phyloP scores from a whole-genome alignment of 2,329 filamentous ascomycete genomes.

The Arthrobotrys musiformis region DNA sequence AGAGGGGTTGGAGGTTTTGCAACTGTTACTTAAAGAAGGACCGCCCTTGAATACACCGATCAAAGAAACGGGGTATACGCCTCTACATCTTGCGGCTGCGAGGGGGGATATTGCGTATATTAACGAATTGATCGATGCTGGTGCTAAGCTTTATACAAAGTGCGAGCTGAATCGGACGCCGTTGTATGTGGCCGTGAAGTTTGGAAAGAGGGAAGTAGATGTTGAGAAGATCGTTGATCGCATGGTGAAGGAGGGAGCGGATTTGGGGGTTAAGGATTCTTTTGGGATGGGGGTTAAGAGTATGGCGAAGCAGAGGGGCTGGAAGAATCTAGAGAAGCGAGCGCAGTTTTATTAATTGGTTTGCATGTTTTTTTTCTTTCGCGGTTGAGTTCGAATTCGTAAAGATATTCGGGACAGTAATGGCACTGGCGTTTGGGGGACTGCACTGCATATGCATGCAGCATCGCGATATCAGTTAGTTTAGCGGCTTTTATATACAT shows the following conservation, averaged over 20 bases:
- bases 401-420: not conserved
- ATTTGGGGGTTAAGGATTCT: slow-evolving; percentile 32
- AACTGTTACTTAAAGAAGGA: slow-evolving; percentile 1
- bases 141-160: slow-evolving; percentile 31
- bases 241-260: slow-evolving; percentile 33
- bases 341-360: not conserved
- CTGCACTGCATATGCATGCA: not conserved
- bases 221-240: slow-evolving; percentile 27
- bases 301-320: slow-evolving; percentile 37
- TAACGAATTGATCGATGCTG: slow-evolving; percentile 9
- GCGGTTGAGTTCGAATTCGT: too few relatives aligned
- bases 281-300: slow-evolving; percentile 39
- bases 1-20: not conserved
- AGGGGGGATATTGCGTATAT: slow-evolving; percentile 10
- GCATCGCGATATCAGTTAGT: too few relatives aligned
- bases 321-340: not conserved
- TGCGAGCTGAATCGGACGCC: slow-evolving; percentile 25
- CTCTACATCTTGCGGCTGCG: slow-evolving; percentile 25
- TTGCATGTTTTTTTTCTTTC: not conserved
- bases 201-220: slow-evolving; percentile 11
- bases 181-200: slow-evolving; percentile 35
- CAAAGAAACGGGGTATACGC: slow-evolving; percentile 36
- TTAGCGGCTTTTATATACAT: too few relatives aligned
- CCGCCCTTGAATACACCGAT: slow-evolving; percentile 2
- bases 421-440: not conserved